These are phyloP conservation scores for Allantophomopsis lycopodina DNA, from an alignment of 2,329 filamentous ascomycete species.

Conservation along the genomic window DNA sequence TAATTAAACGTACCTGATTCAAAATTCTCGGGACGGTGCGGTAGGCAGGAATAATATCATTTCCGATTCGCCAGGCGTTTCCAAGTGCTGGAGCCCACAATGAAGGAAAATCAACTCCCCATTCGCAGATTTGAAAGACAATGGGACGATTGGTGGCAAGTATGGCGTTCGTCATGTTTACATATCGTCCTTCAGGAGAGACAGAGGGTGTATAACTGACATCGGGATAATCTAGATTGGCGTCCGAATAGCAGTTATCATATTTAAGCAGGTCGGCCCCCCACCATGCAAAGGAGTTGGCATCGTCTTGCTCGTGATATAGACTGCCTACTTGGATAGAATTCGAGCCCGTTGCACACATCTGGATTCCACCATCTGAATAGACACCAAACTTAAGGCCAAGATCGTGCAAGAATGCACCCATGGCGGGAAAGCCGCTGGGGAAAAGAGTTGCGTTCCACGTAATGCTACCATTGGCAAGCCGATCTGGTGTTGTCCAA, in stretches of 20 bases:
- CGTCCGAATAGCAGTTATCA: constrained; percentile 39
- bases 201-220: constrained; percentile 2
- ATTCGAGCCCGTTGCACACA: constrained; percentile 11
- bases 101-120: constrained; percentile 28
- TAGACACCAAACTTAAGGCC: constrained; percentile 29
- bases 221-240: constrained; percentile 22
- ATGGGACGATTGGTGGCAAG: constrained; percentile 16
- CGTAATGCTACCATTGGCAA: constrained; percentile 22
- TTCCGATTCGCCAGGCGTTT: constrained; percentile 24
- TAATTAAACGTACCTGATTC: no score
- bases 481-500: constrained; percentile 23
- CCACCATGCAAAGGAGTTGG: constrained; percentile 33
- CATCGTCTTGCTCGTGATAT: constrained; percentile 31
- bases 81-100: constrained; percentile 22
- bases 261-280: constrained; percentile 36
- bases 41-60: constrained; percentile 16
- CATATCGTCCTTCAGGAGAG: constrained; percentile 10
- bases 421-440: constrained; percentile 23
- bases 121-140: constrained; percentile 23
- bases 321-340: constrained; percentile 19
- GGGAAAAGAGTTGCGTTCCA: constrained; percentile 27
- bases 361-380: constrained; percentile 16
- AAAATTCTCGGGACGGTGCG: constrained; percentile 10
- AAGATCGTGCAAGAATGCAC: constrained; percentile 22
- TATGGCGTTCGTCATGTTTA: constrained; percentile 17